Base-by-base conservation (phyloP, 23 red algal genomes). In the Agarophyton chilense region DNA sequence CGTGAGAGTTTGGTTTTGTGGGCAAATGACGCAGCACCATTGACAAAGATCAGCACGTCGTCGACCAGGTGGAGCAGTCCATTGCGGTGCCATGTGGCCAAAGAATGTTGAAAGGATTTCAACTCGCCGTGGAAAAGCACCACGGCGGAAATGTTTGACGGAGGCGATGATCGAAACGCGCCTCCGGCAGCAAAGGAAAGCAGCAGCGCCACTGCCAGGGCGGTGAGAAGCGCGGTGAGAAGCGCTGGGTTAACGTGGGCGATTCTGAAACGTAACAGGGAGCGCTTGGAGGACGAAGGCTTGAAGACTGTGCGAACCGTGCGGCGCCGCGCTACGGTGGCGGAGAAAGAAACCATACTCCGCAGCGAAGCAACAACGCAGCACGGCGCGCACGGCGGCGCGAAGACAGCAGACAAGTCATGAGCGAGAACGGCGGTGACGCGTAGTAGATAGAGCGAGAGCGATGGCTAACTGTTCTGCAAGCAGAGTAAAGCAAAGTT, bases 41-140 rank as follows among this genome's bases (percentile, higher is more conserved):
- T 90, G 19, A 79, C 31, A 29, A 90, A 90, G 12, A 90, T 62
- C 10, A 90, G 33, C 18, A 90, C 55, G 38, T 80, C 72, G n/a
- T 90, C 86, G 24, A 64, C 86, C 33, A 44, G 22, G 22, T 78
- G 16, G 38, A 90, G 54, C 29, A 90, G 41, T 16, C 86, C 86
- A n/a, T 77, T 77, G 2, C 12, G 36, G 47, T 76, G 22, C 86
- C 86, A 90, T 35, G 86, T 47, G 0, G 17, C 1, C 29, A 67
- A 29, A 40, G 70, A 21, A 58, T 53, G 39, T 39, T 64, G 40
- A 12, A 90, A 62, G 14, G 86, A 58, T 8, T 90, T 32, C 21
- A 63, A 66, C 75, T 90, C 86, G 36, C 55, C 55, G 43, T 90
- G 86, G 29, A 78, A 90, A 0, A 90, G 86, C 24, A 90, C 86